Evolutionary conservation across 768 basidiomycete genomes (phyloP), one percentile per base, ranked within the genome.

Genomic region (Rossbeevera mucosa): DNA sequence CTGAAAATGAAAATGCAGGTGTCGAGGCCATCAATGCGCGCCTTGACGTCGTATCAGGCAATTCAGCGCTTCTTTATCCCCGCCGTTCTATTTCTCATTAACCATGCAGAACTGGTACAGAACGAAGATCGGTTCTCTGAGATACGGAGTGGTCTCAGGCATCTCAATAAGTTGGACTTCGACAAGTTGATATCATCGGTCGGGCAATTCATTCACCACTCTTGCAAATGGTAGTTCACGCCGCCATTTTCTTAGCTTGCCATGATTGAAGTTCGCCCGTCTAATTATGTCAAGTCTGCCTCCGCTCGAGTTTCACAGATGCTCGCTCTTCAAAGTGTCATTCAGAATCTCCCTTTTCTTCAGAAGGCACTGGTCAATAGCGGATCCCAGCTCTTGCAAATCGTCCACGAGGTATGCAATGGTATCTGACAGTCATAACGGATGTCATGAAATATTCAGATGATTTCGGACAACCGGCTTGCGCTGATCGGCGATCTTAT

Each of bases 1-100:
- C 20, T 31, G 7, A 22, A 50, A 13, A 18, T 31, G 28, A 24
- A 36, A 47, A 21, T 31, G 50, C 31, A 57, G 50, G 60, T 26
- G 38, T 81, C 59, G 69, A 68, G 46, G 77, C 85, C 2, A 84
- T 96, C 38, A 82, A 93, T 59, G 85, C 86, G 1, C 79, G 95
- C 11, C 77, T 96, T 16, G 91, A 95, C 55, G 89, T 83, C 9
- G 92, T 96, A 3, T 84, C 91, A 76, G 90, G 93, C 80, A 60
- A 31, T 41, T 42, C 4, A 22, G 46, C 18, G 25, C 16, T 30
- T 22, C 13, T 33, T 22, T 22, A 4, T 44, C 18, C 18, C 12
- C 21, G 22, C 26, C 53, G 2, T 50, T 50, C 31, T 11, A 12
- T 18, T 46, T 4, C 52, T 61, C 12, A 54, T 38, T 26, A 41